Conservation (phyloP, 768 basidiomycete species). For the Lentinula aciculospora region DNA sequence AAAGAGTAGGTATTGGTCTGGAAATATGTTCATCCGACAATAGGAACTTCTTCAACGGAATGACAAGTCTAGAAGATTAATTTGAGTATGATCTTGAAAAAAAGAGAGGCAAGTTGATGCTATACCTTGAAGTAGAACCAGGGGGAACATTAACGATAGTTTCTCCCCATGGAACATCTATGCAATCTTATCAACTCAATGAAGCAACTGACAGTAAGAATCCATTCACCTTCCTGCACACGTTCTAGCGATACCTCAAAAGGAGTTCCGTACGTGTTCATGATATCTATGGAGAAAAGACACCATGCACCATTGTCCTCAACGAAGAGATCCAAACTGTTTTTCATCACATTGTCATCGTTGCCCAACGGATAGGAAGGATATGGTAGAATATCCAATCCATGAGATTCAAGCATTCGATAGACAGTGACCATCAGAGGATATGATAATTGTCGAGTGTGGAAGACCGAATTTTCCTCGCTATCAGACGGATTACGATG, state of each 20-base stretch:
- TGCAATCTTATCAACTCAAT: constrained; percentile 1
- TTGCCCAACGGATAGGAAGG: constrained; percentile 23
- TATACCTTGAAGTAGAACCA: constrained; percentile 78
- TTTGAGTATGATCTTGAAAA: neutral
- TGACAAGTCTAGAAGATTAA: constrained; percentile 40
- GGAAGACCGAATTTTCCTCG: constrained; percentile 50
- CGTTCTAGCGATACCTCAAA: constrained; percentile 84
- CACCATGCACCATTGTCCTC: constrained; percentile 68
- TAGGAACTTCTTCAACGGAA: constrained; percentile 68
- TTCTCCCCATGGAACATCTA: constrained; percentile 35
- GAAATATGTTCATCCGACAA: constrained; percentile 54
- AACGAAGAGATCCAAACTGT: constrained; percentile 27
- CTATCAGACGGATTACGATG: constrained; percentile 31
- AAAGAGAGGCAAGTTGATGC: neutral
- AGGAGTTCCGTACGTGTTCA: constrained; percentile 86
- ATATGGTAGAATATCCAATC: constrained; percentile 77
- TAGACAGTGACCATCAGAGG: constrained; percentile 93
- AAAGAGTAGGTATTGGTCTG: constrained; percentile 74
- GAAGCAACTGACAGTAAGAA: neutral
- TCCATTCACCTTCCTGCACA: constrained; percentile 46
- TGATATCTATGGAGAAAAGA: constrained; percentile 84
- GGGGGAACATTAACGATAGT: constrained; percentile 70
- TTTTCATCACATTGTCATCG: constrained; percentile 13
- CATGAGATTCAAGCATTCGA: constrained; percentile 85
- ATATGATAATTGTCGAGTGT: constrained; percentile 83